Base-by-base conservation (phyloP, 1,284 basidiomycete species). In the Naganishia liquefaciens region DNA sequence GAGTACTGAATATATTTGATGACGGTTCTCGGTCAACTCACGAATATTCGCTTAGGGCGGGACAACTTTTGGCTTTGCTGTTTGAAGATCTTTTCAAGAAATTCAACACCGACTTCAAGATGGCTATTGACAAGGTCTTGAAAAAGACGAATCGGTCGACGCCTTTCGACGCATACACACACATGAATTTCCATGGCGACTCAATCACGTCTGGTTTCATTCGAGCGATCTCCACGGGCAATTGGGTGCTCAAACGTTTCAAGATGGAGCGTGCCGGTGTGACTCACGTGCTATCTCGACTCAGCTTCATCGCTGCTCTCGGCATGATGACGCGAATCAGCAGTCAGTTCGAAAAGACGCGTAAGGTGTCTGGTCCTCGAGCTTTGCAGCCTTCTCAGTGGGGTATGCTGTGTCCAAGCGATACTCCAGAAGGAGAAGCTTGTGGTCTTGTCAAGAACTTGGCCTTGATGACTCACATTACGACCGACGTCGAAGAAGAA, bases 251-350 rank as follows among this genome's bases (percentile, higher is more conserved):
- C 63, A 99, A 99, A 80, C 91, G 96, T 67, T 99, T 99, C 86
- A 97, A 96, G 83, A 99, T 99, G 92, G 96, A 99, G 77, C 87
- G 97, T 47, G 96, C 96, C 0, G 96, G 96, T 63, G 93, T 99
- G 58, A 99, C 96, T 4, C 96, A 99, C 76, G 97, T 99, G 65
- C 85, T 99, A 30, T 94, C 90, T 74, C 87, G 97, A 33, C 81
- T 99, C 53, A 91, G 88, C 71, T 99, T 94, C 83, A 98, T 99
- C 76, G 91, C 93, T 63, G 97, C 96, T 1, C 84, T 99, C 23
- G 96, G 97, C 40, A 99, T 99, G 96, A 99, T 99, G 97, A 99
- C 96, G 10, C 88, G 96, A 52, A 99, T 99, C 70, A 90, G 91
- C 21, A 95, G 92, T 28, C 96, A 99, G 80, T 99, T 99, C 76